Conservation (phyloP, 2,329 filamentous ascomycete species). For the Aspergillus novoparasiticus region DNA sequence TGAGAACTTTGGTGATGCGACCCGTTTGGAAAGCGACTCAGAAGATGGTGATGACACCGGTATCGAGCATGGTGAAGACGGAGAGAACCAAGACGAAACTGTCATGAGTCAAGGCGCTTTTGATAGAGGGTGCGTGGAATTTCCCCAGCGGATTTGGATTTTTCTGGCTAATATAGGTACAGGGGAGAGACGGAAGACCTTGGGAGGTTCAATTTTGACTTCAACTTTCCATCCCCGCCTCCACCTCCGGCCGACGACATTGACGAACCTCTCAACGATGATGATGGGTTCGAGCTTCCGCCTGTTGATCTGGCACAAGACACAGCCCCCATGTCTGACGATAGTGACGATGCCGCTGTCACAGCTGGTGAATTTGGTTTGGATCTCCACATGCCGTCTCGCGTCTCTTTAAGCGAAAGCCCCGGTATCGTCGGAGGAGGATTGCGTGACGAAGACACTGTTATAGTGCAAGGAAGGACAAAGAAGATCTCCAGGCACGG, state of each 20-base stretch:
- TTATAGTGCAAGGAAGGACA: constrained; percentile 45
- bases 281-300: constrained; percentile 38
- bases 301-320: constrained; percentile 30
- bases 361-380: constrained; percentile 34
- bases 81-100: constrained; percentile 38
- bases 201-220: constrained; percentile 44
- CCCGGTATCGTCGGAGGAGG: constrained; percentile 39
- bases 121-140: constrained; percentile 37
- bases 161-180: constrained; percentile 20
- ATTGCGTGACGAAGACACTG: constrained; percentile 34
- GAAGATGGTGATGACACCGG: constrained; percentile 43
- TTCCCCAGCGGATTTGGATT: background rate
- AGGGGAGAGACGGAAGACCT: constrained; percentile 49
- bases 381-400: constrained; percentile 32
- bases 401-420: constrained; percentile 33
- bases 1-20: constrained; percentile 54
- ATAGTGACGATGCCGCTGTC: constrained; percentile 25
- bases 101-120: constrained; percentile 42
- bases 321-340: constrained; percentile 28
- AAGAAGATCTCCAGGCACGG: constrained; percentile 69
- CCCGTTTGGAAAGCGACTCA: constrained; percentile 47
- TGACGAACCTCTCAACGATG: constrained; percentile 34
- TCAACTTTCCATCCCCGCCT: constrained; percentile 43
- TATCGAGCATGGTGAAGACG: constrained; percentile 37
- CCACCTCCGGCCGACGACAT: constrained; percentile 32